phyloP scores from a whole-genome alignment of 495 filamentous ascomycete species.

The Aspergillus nidulans region DNA sequence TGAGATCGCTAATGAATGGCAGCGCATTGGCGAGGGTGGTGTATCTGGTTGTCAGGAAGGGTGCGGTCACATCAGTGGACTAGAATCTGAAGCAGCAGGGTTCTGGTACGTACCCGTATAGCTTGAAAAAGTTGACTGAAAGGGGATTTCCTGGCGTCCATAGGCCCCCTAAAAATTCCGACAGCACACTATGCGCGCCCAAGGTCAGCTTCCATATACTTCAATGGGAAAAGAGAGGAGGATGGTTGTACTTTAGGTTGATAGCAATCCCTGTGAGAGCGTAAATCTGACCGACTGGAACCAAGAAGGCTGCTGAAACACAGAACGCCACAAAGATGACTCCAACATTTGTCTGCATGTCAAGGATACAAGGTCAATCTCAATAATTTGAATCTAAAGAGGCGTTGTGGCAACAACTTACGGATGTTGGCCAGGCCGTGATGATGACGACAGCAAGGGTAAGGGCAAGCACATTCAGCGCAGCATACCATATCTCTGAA shows the following conservation, averaged over 20 bases:
- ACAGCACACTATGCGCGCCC: constrained; percentile 67
- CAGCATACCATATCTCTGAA: not conserved
- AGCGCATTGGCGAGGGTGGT: constrained; percentile 45
- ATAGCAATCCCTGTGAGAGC: not conserved
- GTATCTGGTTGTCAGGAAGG: constrained; percentile 19
- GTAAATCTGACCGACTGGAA: not conserved
- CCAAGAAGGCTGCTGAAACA: not conserved
- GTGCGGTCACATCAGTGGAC: no score
- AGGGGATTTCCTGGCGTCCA: constrained; percentile 60
- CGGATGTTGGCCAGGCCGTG: no score
- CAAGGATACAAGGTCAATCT: no score
- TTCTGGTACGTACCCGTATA: no score
- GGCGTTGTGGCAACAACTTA: no score
- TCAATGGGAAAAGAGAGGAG: no score
- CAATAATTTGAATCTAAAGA: no score
- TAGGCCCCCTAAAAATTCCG: constrained; percentile 70
- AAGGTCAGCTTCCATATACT: no score
- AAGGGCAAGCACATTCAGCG: not conserved
- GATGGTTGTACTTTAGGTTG: no score
- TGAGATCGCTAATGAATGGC: constrained; percentile 39
- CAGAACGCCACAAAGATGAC: not conserved
- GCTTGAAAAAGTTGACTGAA: no score
- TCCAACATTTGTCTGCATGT: not conserved
- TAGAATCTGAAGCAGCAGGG: no score
- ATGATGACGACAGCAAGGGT: no score